Conservation (phyloP, 2,329 filamentous ascomycete genomes). For the Arthroderma uncinatum region DNA sequence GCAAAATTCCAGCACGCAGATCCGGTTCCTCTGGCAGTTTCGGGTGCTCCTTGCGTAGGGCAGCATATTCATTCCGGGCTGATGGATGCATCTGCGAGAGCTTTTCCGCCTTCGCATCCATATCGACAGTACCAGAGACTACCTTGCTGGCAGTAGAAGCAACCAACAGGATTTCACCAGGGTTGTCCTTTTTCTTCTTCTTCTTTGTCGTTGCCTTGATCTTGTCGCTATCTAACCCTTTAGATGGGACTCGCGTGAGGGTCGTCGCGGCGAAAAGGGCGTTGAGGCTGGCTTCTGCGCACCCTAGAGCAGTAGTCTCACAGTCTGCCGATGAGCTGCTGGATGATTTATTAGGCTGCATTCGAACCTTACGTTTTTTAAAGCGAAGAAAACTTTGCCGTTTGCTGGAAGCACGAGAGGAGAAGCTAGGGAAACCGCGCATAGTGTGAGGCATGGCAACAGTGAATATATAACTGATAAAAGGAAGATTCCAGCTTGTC, state of each 20-base stretch:
- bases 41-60: not conserved
- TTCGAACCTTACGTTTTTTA: not conserved
- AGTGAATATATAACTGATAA: not conserved
- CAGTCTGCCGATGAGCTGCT: not conserved
- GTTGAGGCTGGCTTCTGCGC: not conserved
- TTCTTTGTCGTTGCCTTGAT: not conserved
- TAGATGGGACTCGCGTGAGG: not conserved
- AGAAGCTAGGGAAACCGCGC: not conserved
- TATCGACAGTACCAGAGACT: not conserved
- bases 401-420: not conserved
- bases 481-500: not conserved
- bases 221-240: not conserved
- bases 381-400: not conserved
- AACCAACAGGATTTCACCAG: not conserved
- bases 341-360: not conserved
- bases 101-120: not conserved
- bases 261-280: not conserved
- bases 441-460: not conserved
- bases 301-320: not conserved
- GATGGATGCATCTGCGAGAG: not conserved
- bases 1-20: conserved; percentile 14
- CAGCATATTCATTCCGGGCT: not conserved
- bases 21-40: conserved; percentile 9
- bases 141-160: not conserved
- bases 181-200: not conserved